A percentile compares a stretch with the other conserved stretches of the same genome.
phyloP scores from a whole-genome alignment of 495 filamentous ascomycete species.

The Umbilicaria muhlenbergii region DNA sequence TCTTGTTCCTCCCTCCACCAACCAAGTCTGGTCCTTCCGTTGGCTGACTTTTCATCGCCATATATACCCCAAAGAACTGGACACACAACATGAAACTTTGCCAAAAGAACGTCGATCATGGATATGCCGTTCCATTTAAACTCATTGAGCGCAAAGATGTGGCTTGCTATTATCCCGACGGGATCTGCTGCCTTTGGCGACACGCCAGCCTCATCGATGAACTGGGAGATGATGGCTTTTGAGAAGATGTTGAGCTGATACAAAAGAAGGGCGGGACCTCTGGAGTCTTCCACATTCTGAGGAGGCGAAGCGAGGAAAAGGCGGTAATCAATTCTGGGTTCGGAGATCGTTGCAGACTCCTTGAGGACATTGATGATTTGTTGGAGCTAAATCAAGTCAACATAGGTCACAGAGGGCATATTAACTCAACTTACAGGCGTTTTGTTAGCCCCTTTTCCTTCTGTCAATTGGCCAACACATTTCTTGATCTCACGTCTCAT shows the following conservation, averaged over 20 bases:
- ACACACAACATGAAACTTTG: conserved; percentile 68
- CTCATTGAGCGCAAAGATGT: conserved; percentile 51
- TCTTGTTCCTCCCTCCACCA: conserved; percentile 47
- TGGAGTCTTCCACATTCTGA: conserved; percentile 35
- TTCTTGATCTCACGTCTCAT: conserved; percentile 58
- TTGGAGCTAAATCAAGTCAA: conserved; percentile 22
- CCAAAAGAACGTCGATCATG: conserved; percentile 74
- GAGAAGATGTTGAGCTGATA: conserved; percentile 73
- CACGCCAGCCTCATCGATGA: conserved; percentile 56
- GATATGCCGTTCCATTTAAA: conserved; percentile 55
- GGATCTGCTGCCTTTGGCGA: conserved; percentile 62
- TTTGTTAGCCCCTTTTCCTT: conserved; percentile 45
- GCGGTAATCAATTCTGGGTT: conserved; percentile 48
- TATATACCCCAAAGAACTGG: conserved; percentile 78
- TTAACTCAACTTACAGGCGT: conserved; percentile 28
- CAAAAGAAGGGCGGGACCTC: conserved; percentile 54
- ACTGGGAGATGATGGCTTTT: conserved; percentile 62
- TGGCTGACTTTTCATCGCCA: conserved; percentile 57
- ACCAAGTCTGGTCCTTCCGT: conserved; percentile 53
- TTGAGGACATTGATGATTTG: conserved; percentile 31
- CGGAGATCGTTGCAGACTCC: conserved; percentile 27
- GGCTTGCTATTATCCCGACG: conserved; percentile 58
- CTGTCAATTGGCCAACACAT: conserved; percentile 58
- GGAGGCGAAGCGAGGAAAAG: conserved; percentile 46
- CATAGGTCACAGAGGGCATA: conserved; percentile 8